Percentiles rank a stretch among this genome's conserved stretches.
These are phyloP conservation scores for Pseudogymnoascus sp. DNA, from an alignment of 2,329 filamentous ascomycete species.

Conservation along the genomic window DNA sequence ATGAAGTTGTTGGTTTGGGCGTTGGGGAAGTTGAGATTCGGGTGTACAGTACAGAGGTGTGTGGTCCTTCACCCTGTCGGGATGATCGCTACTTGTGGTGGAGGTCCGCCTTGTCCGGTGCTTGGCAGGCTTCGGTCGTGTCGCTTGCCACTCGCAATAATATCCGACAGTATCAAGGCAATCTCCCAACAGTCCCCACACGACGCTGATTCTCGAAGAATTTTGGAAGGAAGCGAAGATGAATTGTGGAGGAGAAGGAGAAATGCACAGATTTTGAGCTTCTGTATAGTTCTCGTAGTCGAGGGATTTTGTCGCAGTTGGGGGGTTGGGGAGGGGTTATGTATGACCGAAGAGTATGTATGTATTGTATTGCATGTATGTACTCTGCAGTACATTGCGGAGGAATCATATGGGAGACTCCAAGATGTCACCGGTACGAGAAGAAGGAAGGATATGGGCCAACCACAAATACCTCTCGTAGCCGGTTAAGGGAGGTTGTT, in stretches of 20 bases:
- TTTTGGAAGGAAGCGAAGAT: background rate
- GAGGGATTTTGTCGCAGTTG: background rate
- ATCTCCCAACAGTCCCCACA: background rate
- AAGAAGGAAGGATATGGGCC: background rate
- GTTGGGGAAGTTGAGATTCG: slow-evolving; percentile 2
- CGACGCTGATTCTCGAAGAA: background rate
- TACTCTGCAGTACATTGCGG: background rate
- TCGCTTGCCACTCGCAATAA: background rate
- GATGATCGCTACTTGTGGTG: slow-evolving; percentile 2
- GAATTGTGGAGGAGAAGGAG: background rate
- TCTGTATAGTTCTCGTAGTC: background rate
- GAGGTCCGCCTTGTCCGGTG: background rate
- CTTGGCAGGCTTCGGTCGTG: background rate
- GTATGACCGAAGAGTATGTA: background rate
- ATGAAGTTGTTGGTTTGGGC: background rate
- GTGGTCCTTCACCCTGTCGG: background rate
- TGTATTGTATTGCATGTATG: background rate
- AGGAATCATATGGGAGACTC: background rate
- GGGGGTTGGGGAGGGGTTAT: slow-evolving; percentile 6
- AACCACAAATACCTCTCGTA: background rate
- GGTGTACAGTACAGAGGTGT: background rate
- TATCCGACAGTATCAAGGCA: background rate
- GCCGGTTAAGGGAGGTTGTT: background rate
- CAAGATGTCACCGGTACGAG: background rate
- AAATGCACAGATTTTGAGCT: background rate